A percentile compares a stretch with the other conserved stretches of the same genome.
Conservation (phyloP, 1,284 basidiomycete genomes). For the Cryptococcus sp. region DNA sequence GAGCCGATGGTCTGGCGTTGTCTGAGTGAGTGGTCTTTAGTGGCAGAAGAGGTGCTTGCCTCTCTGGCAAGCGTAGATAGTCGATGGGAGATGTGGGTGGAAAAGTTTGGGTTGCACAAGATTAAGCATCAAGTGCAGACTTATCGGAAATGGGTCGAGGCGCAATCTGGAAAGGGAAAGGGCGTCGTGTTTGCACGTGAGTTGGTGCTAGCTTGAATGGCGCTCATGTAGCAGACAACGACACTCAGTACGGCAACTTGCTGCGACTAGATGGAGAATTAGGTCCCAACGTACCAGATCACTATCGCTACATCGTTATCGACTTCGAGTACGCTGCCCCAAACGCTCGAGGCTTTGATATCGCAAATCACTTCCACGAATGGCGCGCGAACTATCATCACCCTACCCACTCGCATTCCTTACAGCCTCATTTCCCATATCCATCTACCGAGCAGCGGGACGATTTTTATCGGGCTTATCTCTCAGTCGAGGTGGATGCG, state of each 20-base stretch:
- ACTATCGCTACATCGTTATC: constrained; percentile 73
- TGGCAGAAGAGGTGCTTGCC: constrained; percentile 39
- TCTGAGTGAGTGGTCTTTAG: constrained; percentile 62
- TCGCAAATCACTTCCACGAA: constrained; percentile 94
- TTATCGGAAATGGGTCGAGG: constrained; percentile 45
- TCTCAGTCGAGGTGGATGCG: constrained; percentile 54
- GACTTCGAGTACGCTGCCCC: constrained; percentile 93
- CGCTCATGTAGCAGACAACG: constrained; percentile 66
- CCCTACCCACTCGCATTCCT: constrained; percentile 65
- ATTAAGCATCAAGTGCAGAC: constrained; percentile 45
- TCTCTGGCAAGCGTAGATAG: constrained; percentile 34
- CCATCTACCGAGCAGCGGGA: constrained; percentile 70
- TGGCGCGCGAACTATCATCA: constrained; percentile 89
- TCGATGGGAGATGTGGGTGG: constrained; percentile 45
- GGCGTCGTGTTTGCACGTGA: constrained; percentile 52
- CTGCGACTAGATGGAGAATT: constrained; percentile 64
- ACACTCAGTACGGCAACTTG: constrained; percentile 92
- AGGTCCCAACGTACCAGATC: constrained; percentile 55
- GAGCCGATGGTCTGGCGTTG: constrained; percentile 62
- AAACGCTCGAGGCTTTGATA: constrained; percentile 86
- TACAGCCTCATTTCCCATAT: constrained; percentile 69
- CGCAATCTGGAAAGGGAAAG: constrained; percentile 38
- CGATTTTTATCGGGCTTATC: constrained; percentile 82
- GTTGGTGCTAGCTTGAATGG: constrained; percentile 15
- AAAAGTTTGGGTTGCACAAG: constrained; percentile 44